Base-by-base conservation (phyloP, 2,329 filamentous ascomycete genomes). In the Chrysosporium queenslandicum region DNA sequence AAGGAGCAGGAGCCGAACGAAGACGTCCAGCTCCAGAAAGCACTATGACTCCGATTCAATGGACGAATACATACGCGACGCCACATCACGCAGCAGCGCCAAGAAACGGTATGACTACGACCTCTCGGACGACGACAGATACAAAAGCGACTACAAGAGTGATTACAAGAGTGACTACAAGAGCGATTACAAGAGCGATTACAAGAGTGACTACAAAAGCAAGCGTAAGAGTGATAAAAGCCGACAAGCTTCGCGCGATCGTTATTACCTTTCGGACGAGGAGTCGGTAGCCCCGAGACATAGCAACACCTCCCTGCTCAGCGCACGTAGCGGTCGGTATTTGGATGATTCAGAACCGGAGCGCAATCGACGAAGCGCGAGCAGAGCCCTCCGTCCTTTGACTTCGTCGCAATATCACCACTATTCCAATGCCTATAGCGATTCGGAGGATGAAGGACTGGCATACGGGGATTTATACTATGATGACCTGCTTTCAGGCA, bases 401-500 rank as follows among this genome's bases (percentile, higher is more conserved):
- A 18, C 37, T 2, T 23, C 20, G 11, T 30, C 53, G 39, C 52
- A 21, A 46, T 53, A 53, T 12, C 49, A 48, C 2, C 48, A 55
- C 3, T 58, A 59, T 36, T 53, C 57, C 9, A 55, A 58, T 37
- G 46, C 45, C 8, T 47, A 50, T 25, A 48, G 52, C 7, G 53
- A 51, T 11, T 37, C 45, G 9, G 54, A 57, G 14, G 64, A 69
- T 43, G 66, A 68, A 32, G 61, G 58, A 37, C 59, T 71, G n/a
- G 67, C 66, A 3, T 71, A 71, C 49, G 68, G 68, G 1, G 66
- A 69, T 14, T 29, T 53, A 29, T 52, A 53, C 21, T 53, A 53
- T 23, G 55, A 55, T 23, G 53, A 55, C 27, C 23, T 37, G 18
- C 23, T 45, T 21, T 53, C 51, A 8, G 32, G 49, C 30, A 43